Conservation (phyloP, 129 eudicot genomes). For the Saussurea involucrata region DNA sequence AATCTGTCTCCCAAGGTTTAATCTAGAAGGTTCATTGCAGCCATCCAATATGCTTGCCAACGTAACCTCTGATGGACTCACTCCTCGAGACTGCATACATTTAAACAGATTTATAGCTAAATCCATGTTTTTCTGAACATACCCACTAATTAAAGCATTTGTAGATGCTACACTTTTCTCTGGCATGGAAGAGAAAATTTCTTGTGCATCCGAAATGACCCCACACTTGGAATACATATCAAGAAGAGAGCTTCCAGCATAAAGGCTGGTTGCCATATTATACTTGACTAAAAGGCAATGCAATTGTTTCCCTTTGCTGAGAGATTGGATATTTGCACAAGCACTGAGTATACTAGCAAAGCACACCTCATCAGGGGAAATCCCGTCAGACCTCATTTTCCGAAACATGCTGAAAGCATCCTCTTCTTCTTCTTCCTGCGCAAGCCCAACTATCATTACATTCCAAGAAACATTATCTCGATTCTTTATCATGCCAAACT, state of each 20-base stretch:
- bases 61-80: conserved; percentile 77
- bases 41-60: conserved; percentile 74
- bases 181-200: conserved; percentile 57
- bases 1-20: conserved; percentile 69
- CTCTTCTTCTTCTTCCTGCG: conserved; percentile 68
- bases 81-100: conserved; percentile 44
- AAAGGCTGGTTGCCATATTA: conserved; percentile 63
- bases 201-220: conserved; percentile 39
- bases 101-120: conserved; percentile 48
- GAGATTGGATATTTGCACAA: conserved; percentile 55
- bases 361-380: conserved; percentile 81
- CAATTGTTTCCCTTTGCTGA: conserved; percentile 50
- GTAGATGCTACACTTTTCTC: conserved; percentile 59
- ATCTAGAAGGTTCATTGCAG: conserved; percentile 37
- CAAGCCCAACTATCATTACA: conserved; percentile 84
- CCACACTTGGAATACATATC: conserved; percentile 94
- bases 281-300: conserved; percentile 64
- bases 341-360: conserved; percentile 87
- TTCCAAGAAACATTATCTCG: conserved; percentile 92
- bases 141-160: conserved; percentile 79
- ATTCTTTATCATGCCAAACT: conserved; percentile 49
- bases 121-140: conserved; percentile 38
- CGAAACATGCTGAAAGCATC: conserved; percentile 66
- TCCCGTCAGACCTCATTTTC: conserved; percentile 52
- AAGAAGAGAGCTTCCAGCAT: conserved; percentile 81